Evolutionary conservation across 2,329 filamentous ascomycete genomes (phyloP), one percentile per base, ranked within the genome.

Genomic region (Phyllosticta paracitricarpa): DNA sequence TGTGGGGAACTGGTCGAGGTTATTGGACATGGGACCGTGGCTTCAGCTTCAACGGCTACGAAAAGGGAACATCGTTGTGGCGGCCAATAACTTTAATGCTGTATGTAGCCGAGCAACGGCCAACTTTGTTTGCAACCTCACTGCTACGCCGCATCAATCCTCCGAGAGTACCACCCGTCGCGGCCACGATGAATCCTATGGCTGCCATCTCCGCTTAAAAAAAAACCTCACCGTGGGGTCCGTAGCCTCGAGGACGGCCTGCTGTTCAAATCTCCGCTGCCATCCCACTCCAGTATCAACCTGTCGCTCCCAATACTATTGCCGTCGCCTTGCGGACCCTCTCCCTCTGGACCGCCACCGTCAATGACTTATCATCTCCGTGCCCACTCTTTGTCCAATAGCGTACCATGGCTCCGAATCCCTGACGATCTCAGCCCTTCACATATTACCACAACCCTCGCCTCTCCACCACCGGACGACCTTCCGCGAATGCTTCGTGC

Each of bases 371-470:
- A 33, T 54, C 51, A 17, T 61, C 51, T 57, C 57, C 48, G 59
- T 22, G 25, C 55, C 48, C 33, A 54, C 48, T 48, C 25, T n/a
- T 22, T 10, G 51, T 48, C 59, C 17, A 51, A 33, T 14, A 61
- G 22, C 59, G 54, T 54, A 48, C 54, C 59, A 33, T 30, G 25
- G 24, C 59, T 26, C 48, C 5, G 40, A 57, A 61, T 61, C 59
- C 59, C 59, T 61, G 59, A 61, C 55, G 48, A 61, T 61, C 59
- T 61, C 59, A 61, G 59, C 59, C 59, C 56, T 61, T 61, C 56
- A 51, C 59, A 61, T 61, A 61, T 60, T 60, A 53, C 58, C 58
- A 54, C 19, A 6, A 25, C 6, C 22, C 52, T 28, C 52, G 22
- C 52, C 52, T 25, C 25, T 28, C 52, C 22, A n/a, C 52, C 22